These are phyloP conservation scores for Amanita brunnescens DNA, from an alignment of 768 basidiomycete genomes.

Conservation along the genomic window DNA sequence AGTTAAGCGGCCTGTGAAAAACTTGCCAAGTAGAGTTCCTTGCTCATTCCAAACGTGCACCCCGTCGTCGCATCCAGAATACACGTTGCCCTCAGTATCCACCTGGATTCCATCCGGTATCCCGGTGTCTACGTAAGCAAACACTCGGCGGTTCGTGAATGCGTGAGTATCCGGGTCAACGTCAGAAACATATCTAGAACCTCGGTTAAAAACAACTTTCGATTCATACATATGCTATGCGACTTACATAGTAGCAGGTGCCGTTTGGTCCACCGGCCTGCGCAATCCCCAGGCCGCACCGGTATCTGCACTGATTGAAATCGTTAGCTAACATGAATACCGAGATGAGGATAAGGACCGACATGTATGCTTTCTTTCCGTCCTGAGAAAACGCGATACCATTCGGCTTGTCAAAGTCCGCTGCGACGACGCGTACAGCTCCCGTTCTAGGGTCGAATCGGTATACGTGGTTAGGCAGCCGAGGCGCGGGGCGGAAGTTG, in stretches of 20 bases:
- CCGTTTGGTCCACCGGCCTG: constrained; percentile 40
- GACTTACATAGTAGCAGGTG: constrained; percentile 47
- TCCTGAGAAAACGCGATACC: constrained; percentile 67
- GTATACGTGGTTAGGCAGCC: constrained; percentile 71
- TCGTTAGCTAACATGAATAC: neutral
- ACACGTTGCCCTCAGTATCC: constrained; percentile 58
- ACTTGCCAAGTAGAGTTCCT: constrained; percentile 56
- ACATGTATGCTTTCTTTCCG: constrained; percentile 61
- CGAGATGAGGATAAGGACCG: constrained; percentile 6
- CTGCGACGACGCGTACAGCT: constrained; percentile 62
- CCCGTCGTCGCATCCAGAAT: constrained; percentile 61
- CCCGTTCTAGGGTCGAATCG: constrained; percentile 61
- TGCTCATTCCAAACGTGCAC: constrained; percentile 49
- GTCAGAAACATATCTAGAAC: constrained; percentile 46
- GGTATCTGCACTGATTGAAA: constrained; percentile 37
- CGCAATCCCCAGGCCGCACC: constrained; percentile 36
- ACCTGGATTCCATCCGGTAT: constrained; percentile 61
- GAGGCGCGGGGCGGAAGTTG: constrained; percentile 56
- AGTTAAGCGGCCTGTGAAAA: constrained; percentile 40
- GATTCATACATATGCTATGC: too few relatives aligned
- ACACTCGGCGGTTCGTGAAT: constrained; percentile 54
- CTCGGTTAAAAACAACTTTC: neutral
- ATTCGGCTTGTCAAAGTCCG: constrained; percentile 66
- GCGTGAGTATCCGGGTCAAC: constrained; percentile 45
- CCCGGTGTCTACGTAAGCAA: constrained; percentile 60